phyloP scores from a whole-genome alignment of 495 filamentous ascomycete species.

The Trichoderma orchidacearum region DNA sequence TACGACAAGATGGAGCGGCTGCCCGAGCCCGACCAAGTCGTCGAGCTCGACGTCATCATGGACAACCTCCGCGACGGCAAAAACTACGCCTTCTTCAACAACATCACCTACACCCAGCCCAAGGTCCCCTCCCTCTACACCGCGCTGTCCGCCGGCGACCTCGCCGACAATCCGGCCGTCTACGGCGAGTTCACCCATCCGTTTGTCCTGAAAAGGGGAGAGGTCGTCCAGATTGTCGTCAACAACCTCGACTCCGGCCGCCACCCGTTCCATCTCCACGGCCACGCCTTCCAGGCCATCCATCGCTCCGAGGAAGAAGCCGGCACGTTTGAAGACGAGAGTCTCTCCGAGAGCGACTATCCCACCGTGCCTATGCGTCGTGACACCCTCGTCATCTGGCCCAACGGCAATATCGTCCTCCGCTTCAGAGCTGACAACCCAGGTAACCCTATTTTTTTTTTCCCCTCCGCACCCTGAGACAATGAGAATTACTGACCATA shows the following conservation, averaged over 20 bases:
- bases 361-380: conserved; percentile 33
- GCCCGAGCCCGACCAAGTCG: conserved; percentile 40
- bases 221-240: conserved; percentile 64
- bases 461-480: conserved; percentile 5
- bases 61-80: conserved; percentile 58
- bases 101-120: conserved; percentile 57
- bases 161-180: conserved; percentile 46
- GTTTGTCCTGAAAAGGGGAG: conserved; percentile 49
- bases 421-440: conserved; percentile 56
- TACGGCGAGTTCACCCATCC: conserved; percentile 66
- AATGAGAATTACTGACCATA: not conserved
- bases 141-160: conserved; percentile 47
- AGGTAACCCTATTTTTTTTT: conserved; percentile 38
- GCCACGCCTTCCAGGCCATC: conserved; percentile 62
- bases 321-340: conserved; percentile 28
- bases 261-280: conserved; percentile 85
- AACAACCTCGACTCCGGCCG: conserved; percentile 64
- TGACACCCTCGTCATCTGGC: conserved; percentile 42
- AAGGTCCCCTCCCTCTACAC: conserved; percentile 76
- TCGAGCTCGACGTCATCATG: conserved; percentile 57
- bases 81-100: conserved; percentile 76
- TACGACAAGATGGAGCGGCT: conserved; percentile 44
- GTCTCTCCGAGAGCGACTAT: conserved; percentile 25
- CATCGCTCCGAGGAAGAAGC: conserved; percentile 28
- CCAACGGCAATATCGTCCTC: conserved; percentile 46